phyloP scores from a whole-genome alignment of 768 basidiomycete genomes.

The Leucosporidium yakuticum region DNA sequence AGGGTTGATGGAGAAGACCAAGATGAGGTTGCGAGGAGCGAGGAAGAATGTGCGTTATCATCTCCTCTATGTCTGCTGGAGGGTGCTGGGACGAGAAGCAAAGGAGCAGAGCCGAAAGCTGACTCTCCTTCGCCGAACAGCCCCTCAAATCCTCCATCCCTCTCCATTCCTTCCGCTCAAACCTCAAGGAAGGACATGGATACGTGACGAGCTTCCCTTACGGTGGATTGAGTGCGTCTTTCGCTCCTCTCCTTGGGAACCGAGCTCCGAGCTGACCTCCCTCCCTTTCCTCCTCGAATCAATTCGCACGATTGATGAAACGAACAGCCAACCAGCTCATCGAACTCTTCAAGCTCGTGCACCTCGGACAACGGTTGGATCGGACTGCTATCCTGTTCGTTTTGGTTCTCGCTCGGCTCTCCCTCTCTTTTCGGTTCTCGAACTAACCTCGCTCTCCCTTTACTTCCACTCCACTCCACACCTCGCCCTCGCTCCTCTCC shows the following conservation, averaged over 20 bases:
- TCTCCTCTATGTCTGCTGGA: too few relatives aligned
- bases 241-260: not conserved
- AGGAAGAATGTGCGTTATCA: too few relatives aligned
- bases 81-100: too few relatives aligned
- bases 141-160: constrained; percentile 25
- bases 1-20: too few relatives aligned
- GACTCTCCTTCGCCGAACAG: too few relatives aligned
- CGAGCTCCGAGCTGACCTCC: too few relatives aligned
- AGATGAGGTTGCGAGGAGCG: too few relatives aligned
- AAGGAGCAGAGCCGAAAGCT: too few relatives aligned
- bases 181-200: constrained; percentile 15
- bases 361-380: constrained; percentile 26
- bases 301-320: not conserved
- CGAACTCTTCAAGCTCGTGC: constrained; percentile 31
- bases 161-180: constrained; percentile 24
- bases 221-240: constrained; percentile 27
- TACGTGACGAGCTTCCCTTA: constrained; percentile 32
- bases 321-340: constrained; percentile 29
- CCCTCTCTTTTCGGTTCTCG: too few relatives aligned
- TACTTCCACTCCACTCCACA: too few relatives aligned
- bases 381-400: constrained; percentile 26
- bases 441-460: too few relatives aligned
- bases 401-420: too few relatives aligned
- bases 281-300: not conserved
- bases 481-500: not conserved